Conservation (phyloP, 2,329 filamentous ascomycete genomes). For the Alternaria triticina region DNA sequence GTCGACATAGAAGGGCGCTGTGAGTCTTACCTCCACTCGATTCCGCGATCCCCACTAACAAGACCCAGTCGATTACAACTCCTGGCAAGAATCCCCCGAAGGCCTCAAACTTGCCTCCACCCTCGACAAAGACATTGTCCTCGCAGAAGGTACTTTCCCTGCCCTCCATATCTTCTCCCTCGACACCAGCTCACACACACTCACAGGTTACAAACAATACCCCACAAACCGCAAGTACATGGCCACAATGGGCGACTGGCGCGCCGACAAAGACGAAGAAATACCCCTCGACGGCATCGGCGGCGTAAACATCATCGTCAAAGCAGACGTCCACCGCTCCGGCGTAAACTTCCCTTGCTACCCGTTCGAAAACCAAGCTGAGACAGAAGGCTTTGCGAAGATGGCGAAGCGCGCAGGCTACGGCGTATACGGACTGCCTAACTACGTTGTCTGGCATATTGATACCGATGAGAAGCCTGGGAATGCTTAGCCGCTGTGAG, state of each 20-base stretch:
- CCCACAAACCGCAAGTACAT: conserved; percentile 90
- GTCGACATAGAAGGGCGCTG: conserved; percentile 92
- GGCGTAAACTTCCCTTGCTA: conserved; percentile 98
- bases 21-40: conserved; percentile 54
- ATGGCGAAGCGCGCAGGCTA: conserved; percentile 98
- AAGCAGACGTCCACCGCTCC: conserved; percentile 95
- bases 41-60: neutral
- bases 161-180: neutral
- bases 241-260: conserved; percentile 90
- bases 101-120: conserved; percentile 74
- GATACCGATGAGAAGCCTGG: conserved; percentile 94
- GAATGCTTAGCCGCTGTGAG: conserved; percentile 58
- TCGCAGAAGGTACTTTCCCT: conserved; percentile 77
- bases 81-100: conserved; percentile 93
- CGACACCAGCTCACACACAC: neutral
- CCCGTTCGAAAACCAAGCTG: conserved; percentile 97
- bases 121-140: conserved; percentile 78
- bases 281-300: conserved; percentile 94
- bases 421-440: conserved; percentile 87
- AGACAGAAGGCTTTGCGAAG: conserved; percentile 97
- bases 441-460: conserved; percentile 98
- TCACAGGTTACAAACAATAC: conserved; percentile 87
- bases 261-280: conserved; percentile 88
- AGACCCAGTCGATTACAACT: conserved; percentile 89
- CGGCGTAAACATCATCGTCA: conserved; percentile 96